phyloP scores from a whole-genome alignment of 768 basidiomycete species.

The Termitomyces heimii region DNA sequence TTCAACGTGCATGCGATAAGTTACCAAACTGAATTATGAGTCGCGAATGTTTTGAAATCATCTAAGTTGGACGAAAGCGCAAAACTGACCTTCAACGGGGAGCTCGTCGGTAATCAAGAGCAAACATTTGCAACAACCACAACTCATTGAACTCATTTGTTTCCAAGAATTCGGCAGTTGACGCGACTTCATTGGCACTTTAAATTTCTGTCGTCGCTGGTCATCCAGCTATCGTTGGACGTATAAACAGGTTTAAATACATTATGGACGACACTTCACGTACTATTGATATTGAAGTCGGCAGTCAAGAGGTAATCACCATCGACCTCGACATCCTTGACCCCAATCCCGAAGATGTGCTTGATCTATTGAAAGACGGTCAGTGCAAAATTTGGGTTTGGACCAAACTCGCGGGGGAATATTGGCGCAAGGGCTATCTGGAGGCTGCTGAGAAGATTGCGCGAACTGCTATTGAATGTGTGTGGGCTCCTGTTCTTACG shows the following conservation, averaged over 20 bases:
- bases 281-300: constrained; percentile 72
- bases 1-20: not conserved
- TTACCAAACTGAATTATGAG: not conserved
- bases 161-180: not conserved
- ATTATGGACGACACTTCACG: constrained; percentile 33
- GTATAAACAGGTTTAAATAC: not conserved
- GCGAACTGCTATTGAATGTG: constrained; percentile 59
- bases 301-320: constrained; percentile 80
- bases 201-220: not conserved
- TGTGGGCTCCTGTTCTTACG: constrained; percentile 2
- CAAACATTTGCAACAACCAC: constrained; percentile 6
- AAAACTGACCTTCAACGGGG: not conserved
- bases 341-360: constrained; percentile 67
- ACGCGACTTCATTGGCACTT: constrained; percentile 1
- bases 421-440: constrained; percentile 74
- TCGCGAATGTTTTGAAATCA: not conserved
- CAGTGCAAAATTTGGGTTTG: constrained; percentile 71
- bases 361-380: constrained; percentile 67
- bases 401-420: constrained; percentile 83
- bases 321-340: constrained; percentile 88
- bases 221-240: not conserved
- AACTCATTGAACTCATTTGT: not conserved
- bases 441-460: constrained; percentile 77
- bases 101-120: constrained; percentile 1
- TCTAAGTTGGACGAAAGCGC: too few species aligned